phyloP scores from a whole-genome alignment of 2,329 filamentous ascomycete genomes.

The Aspergillus fijiensis region DNA sequence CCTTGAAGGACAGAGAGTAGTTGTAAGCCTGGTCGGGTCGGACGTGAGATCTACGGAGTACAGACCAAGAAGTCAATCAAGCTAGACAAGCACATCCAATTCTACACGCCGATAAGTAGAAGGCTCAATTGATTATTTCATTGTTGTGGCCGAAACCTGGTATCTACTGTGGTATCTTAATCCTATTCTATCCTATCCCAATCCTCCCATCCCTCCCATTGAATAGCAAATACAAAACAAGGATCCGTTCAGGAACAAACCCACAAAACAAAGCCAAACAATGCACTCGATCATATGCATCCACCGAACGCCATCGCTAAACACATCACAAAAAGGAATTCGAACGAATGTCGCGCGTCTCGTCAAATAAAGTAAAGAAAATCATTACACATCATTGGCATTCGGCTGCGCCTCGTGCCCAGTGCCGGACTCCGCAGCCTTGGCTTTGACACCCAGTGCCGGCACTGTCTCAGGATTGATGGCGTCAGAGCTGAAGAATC shows the following conservation, averaged over 20 bases:
- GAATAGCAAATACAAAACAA: neutral
- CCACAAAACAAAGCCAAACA: neutral
- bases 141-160: neutral
- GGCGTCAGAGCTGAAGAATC: conserved; percentile 39
- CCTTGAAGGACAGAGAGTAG: too few species aligned
- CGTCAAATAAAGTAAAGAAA: conserved; percentile 13
- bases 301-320: conserved; percentile 20
- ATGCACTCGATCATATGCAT: neutral
- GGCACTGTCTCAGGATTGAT: conserved; percentile 26
- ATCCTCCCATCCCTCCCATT: neutral
- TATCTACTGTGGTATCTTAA: neutral
- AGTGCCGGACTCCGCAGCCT: conserved; percentile 15
- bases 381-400: conserved; percentile 22
- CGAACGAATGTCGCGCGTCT: conserved; percentile 2
- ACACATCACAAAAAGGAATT: conserved; percentile 7
- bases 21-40: too few species aligned
- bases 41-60: too few species aligned
- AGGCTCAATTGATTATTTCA: neutral
- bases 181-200: neutral
- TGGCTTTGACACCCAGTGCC: conserved; percentile 23
- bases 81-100: too few species aligned
- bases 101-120: too few species aligned
- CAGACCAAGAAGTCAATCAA: too few species aligned
- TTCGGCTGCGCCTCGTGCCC: conserved; percentile 14
- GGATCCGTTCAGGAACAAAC: neutral